These are phyloP conservation scores for Hyphopichia pseudoburtonii DNA, from an alignment of 1,139 yeast species.

Conservation along the genomic window DNA sequence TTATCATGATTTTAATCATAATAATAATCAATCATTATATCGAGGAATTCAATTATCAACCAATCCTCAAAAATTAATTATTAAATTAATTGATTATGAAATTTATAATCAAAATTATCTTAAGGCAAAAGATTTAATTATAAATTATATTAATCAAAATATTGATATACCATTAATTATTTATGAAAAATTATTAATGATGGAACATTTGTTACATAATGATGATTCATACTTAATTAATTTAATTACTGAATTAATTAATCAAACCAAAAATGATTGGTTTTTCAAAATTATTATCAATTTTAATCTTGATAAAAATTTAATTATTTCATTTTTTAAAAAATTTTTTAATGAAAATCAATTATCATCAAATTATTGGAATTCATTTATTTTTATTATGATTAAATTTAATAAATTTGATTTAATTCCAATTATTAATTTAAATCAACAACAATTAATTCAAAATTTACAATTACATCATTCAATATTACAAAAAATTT, in stretches of 20 bases:
- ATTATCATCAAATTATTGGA: slow-evolving; percentile 1
- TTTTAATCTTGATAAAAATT: slow-evolving; percentile 9
- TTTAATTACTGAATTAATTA: slow-evolving; percentile 24
- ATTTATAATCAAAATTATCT: slow-evolving; percentile 28
- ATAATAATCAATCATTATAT: not conserved
- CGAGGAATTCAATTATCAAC: slow-evolving; percentile 26
- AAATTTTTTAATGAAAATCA: not conserved
- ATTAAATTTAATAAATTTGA: slow-evolving; percentile 2
- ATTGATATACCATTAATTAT: slow-evolving; percentile 32
- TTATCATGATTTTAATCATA: slow-evolving; percentile 46
- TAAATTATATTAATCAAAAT: slow-evolving; percentile 25
- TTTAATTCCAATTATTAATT: not conserved
- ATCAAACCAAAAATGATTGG: slow-evolving; percentile 24
- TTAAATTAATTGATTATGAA: slow-evolving; percentile 43
- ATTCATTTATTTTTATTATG: slow-evolving; percentile 1
- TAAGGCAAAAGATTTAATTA: slow-evolving; percentile 36
- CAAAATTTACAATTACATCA: not conserved
- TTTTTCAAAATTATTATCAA: slow-evolving; percentile 18
- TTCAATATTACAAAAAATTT: not conserved
- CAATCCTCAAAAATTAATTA: slow-evolving; percentile 24
- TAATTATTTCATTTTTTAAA: slow-evolving; percentile 11
- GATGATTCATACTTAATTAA: slow-evolving; percentile 25
- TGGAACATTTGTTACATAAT: slow-evolving; percentile 32
- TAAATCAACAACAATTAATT: not conserved
- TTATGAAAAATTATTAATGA: slow-evolving; percentile 36